Evolutionary conservation across 257 asterid genomes (phyloP).

Genomic region (Pogostemon cablin): DNA sequence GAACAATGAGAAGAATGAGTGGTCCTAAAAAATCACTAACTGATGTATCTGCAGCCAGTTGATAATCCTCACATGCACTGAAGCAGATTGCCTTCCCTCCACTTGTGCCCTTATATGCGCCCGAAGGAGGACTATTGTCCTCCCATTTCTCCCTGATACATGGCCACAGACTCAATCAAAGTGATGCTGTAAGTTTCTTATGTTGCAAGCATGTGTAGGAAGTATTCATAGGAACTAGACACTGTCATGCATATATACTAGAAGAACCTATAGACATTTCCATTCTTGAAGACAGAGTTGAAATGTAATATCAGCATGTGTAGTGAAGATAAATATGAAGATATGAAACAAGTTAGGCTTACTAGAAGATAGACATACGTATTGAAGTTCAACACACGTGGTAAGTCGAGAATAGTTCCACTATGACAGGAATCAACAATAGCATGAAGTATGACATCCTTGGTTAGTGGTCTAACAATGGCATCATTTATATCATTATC

Average conservation of each 20-base stretch:
- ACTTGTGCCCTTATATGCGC: slow-evolving; percentile 48
- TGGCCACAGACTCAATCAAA: background rate
- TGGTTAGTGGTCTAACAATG: slow-evolving; percentile 54
- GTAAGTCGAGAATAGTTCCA: slow-evolving; percentile 78
- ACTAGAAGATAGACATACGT: slow-evolving; percentile 37
- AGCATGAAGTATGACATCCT: slow-evolving; percentile 68
- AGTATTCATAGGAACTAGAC: background rate
- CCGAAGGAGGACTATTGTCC: slow-evolving; percentile 50
- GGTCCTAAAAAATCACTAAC: slow-evolving; percentile 36
- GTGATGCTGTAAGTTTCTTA: slow-evolving; percentile 25
- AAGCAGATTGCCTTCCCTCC: slow-evolving; percentile 74
- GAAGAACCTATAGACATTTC: background rate
- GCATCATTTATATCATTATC: slow-evolving; percentile 61
- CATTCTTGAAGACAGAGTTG: background rate
- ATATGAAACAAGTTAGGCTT: slow-evolving; percentile 4
- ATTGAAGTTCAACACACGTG: slow-evolving; percentile 42
- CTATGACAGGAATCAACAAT: slow-evolving; percentile 79
- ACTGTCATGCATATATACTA: background rate
- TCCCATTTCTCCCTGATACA: slow-evolving; percentile 54
- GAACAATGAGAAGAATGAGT: too few species aligned
- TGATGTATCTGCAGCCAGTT: slow-evolving; percentile 74
- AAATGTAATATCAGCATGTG: background rate
- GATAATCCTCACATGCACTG: slow-evolving; percentile 84
- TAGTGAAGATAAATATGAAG: background rate
- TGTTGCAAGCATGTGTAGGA: slow-evolving; percentile 8